Evolutionary conservation across 495 filamentous ascomycete genomes (phyloP), one percentile per base, ranked within the genome.

Genomic region (Staphylotrichum longicolle): DNA sequence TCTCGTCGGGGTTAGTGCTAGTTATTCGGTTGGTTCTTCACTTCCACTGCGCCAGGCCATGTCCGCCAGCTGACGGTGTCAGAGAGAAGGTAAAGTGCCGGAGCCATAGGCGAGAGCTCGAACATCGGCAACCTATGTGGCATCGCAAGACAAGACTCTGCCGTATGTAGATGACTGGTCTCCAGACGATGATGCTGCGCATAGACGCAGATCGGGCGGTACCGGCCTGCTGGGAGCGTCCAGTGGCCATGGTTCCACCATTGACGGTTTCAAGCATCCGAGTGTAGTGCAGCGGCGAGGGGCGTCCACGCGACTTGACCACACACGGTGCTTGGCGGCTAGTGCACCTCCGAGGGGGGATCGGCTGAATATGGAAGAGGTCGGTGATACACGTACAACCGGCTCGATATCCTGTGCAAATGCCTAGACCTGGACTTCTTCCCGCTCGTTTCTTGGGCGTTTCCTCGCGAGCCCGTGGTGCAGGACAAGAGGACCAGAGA

Each of bases 181-280:
- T 27, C 20, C 20, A 27, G 20, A 27, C 20, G 20, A 27, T 27
- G 20, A 27, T 39, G 37, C 10, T 39, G 37, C 37, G 37, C 37
- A n/a, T 32, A 30, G 6, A 44, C 52, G 32, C 37, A 55, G 27
- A 42, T 55, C 39, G 39, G 20, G 35, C 58, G 62, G 54, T 70
- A 61, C 67, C 69, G 58, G 54, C 45, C 63, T 30, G 45, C 40
- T 41, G 69, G 67, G 61, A 67, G 55, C 60, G 33, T 52, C 55
- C 15, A 51, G 20, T 44, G 7, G 59, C 30, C 27, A 41, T 47
- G 54, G 53, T 48, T 33, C 33, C 55, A 58, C 41, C 11, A 44
- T 15, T 34, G 32, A 45, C 42, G 60, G 55, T 54, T 45, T 30
- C 37, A 62, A 61, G 51, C 33, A 62, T 45, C 47, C 44, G 35